Evolutionary conservation across 805 yeast species (phyloP).

Genomic region (Kurtzmaniella fragi): DNA sequence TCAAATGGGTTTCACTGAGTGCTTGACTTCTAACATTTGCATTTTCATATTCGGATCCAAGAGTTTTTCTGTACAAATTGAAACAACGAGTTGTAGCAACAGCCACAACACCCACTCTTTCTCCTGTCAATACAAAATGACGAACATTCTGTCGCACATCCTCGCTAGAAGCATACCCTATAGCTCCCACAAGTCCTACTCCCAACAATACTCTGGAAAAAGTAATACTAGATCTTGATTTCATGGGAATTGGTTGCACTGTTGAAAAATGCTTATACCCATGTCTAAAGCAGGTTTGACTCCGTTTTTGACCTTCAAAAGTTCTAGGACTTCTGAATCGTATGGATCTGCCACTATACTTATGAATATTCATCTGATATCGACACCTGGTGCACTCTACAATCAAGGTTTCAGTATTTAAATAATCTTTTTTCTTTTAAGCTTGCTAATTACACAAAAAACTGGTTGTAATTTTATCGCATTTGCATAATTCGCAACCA

Average conservation of each 20-base stretch:
- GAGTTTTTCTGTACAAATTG: conserved; percentile 54
- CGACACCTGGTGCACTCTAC: too few relatives aligned
- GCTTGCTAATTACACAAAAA: too few relatives aligned
- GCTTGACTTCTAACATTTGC: conserved; percentile 46
- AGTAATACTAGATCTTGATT: neutral
- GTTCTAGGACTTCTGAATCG: too few relatives aligned
- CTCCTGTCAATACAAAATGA: conserved; percentile 31
- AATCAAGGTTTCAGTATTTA: too few relatives aligned
- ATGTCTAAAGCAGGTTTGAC: conserved; percentile 4
- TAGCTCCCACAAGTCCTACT: conserved; percentile 22
- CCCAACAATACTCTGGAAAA: conserved; percentile 22
- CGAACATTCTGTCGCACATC: conserved; percentile 24
- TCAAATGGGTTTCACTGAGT: conserved; percentile 60
- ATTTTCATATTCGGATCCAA: conserved; percentile 40
- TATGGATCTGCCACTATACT: too few relatives aligned
- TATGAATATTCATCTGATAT: too few relatives aligned
- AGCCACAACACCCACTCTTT: conserved; percentile 59
- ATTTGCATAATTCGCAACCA: too few relatives aligned
- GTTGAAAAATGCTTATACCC: neutral
- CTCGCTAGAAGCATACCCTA: conserved; percentile 31
- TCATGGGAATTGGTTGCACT: neutral
- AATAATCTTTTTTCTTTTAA: too few relatives aligned
- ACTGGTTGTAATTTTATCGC: too few relatives aligned
- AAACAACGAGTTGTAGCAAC: conserved; percentile 73
- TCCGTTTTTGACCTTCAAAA: too few relatives aligned